Evolutionary conservation across 495 filamentous ascomycete species (phyloP).

Genomic region (Chaetomium tenue): DNA sequence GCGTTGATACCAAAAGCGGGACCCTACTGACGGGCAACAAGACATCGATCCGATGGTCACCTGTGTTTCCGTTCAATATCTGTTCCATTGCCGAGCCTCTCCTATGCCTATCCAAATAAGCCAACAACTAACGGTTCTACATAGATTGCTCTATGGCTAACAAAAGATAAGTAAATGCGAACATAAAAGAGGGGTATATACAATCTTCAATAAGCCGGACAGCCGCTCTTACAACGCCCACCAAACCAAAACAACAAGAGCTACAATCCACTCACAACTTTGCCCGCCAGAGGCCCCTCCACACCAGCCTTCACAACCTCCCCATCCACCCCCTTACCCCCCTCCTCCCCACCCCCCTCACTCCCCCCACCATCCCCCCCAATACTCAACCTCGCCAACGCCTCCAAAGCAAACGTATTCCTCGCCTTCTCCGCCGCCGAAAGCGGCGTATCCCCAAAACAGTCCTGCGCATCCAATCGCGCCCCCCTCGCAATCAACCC

Average conservation of each 20-base stretch:
- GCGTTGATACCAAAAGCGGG: background rate
- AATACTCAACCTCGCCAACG: conserved; percentile 18
- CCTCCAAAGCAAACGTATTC: conserved; percentile 26
- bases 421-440: conserved; percentile 30
- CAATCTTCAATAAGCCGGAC: background rate
- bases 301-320: background rate
- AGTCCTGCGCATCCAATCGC: conserved; percentile 31
- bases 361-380: conserved; percentile 20
- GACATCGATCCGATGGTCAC: too few relatives aligned
- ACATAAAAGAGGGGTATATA: background rate
- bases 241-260: background rate
- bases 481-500: conserved; percentile 35
- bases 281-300: background rate
- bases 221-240: background rate
- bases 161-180: background rate
- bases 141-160: background rate
- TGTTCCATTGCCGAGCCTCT: too few relatives aligned
- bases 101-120: too few relatives aligned
- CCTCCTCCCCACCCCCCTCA: background rate
- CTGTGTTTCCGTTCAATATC: too few relatives aligned
- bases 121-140: background rate
- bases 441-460: conserved; percentile 35
- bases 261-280: background rate
- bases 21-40: background rate
- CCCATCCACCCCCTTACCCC: background rate